Evolutionary conservation across 169 alveolate genomes (phyloP).

Genomic region (Eimeria maxima): DNA sequence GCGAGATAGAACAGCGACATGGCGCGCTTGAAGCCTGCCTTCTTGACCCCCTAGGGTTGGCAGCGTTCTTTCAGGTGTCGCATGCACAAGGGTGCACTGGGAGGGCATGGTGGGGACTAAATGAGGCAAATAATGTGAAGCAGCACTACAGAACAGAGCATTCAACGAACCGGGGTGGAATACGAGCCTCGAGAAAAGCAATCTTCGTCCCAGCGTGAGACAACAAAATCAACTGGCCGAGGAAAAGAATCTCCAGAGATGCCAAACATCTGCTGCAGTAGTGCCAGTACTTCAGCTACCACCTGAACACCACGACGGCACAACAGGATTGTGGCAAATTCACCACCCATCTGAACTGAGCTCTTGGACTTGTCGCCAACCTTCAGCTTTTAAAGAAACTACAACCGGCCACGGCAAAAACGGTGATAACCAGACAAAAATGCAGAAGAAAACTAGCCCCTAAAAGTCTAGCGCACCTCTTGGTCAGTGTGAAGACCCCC

Average conservation of each 20-base stretch:
- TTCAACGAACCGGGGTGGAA: slow-evolving; percentile 75
- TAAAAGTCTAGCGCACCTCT: slow-evolving; percentile 45
- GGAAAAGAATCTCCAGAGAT: slow-evolving; percentile 67
- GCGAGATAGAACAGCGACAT: neutral
- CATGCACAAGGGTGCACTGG: neutral
- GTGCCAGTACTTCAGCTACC: slow-evolving; percentile 81
- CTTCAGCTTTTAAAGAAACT: neutral
- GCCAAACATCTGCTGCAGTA: slow-evolving; percentile 82
- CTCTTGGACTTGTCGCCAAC: neutral
- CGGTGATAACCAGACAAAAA: neutral
- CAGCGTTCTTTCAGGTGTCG: neutral
- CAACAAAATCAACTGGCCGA: slow-evolving; percentile 80
- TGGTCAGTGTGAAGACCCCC: slow-evolving; percentile 81
- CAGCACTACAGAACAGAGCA: neutral
- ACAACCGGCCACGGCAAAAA: neutral
- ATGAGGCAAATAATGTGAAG: neutral
- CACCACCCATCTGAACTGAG: neutral
- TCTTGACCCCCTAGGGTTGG: neutral
- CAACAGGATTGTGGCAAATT: neutral
- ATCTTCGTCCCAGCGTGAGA: slow-evolving; percentile 83
- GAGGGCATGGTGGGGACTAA: neutral
- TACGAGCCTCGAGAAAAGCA: slow-evolving; percentile 78
- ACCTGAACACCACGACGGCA: slow-evolving; percentile 46
- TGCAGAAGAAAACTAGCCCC: neutral
- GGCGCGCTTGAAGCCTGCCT: neutral